Evolutionary conservation across 345 rosid species (phyloP).

Genomic region (Luvunga scandens): DNA sequence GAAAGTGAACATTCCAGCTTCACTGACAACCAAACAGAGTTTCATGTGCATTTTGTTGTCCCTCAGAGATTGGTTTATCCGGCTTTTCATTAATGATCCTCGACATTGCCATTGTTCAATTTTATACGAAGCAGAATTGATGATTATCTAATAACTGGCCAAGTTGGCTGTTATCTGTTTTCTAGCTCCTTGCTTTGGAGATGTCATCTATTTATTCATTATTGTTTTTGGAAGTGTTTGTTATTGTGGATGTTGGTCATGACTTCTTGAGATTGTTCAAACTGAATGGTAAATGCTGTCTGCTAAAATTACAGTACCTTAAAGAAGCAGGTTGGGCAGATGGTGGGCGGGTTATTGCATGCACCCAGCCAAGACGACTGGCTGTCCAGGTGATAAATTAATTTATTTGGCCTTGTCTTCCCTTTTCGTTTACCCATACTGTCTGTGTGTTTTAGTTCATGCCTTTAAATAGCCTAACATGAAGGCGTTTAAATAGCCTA

Average conservation of each 20-base stretch:
- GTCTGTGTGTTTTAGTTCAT: background rate
- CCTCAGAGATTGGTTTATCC: background rate
- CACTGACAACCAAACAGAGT: background rate
- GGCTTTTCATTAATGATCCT: background rate
- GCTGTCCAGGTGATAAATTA: slow-evolving; percentile 73
- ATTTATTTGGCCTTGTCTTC: background rate
- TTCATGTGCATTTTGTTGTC: background rate
- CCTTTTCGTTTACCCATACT: background rate
- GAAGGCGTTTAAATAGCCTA: no score
- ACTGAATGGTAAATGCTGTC: background rate
- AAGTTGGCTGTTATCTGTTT: background rate
- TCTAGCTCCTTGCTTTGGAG: background rate
- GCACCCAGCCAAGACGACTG: slow-evolving; percentile 92
- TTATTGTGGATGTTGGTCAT: background rate
- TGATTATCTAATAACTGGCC: background rate
- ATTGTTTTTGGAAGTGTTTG: background rate
- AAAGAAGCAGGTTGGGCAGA: slow-evolving; percentile 99
- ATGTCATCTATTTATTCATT: background rate
- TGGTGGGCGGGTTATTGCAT: slow-evolving; percentile 89
- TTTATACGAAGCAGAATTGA: background rate
- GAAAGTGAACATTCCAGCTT: background rate
- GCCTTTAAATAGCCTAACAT: background rate
- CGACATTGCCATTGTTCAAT: background rate
- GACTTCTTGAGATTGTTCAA: background rate
- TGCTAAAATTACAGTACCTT: slow-evolving; percentile 51